Evolutionary conservation across 1,139 yeast species (phyloP).

Genomic region (Blastobotrys arbuscula): DNA sequence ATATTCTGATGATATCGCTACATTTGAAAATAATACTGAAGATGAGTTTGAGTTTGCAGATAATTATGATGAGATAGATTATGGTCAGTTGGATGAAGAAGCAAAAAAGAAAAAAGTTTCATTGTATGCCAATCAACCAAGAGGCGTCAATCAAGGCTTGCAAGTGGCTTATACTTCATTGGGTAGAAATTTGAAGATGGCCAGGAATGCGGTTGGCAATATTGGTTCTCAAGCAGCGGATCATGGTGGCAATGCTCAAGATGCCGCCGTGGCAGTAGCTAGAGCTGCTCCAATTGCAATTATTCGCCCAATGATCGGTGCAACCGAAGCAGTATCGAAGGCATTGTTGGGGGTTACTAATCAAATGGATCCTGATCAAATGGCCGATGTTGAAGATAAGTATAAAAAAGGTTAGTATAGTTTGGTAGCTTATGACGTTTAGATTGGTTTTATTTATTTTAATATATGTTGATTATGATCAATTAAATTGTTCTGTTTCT

Average conservation of each 20-base stretch:
- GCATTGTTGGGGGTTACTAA: constrained; percentile 80
- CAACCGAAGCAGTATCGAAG: constrained; percentile 83
- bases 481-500: no score
- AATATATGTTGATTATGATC: no score
- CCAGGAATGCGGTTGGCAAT: constrained; percentile 56
- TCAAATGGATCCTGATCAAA: constrained; percentile 63
- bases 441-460: no score
- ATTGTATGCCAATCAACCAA: constrained; percentile 82
- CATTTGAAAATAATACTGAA: constrained; percentile 20
- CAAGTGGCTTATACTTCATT: constrained; percentile 66
- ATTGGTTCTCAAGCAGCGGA: constrained; percentile 58
- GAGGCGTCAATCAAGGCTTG: constrained; percentile 62
- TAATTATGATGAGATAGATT: constrained; percentile 28
- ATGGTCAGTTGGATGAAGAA: constrained; percentile 24
- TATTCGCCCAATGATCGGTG: constrained; percentile 83
- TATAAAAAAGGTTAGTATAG: constrained; percentile 4
- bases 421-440: no score
- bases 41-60: constrained; percentile 34
- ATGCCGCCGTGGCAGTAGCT: constrained; percentile 62
- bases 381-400: constrained; percentile 18
- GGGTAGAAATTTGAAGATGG: constrained; percentile 61
- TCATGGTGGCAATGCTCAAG: constrained; percentile 44
- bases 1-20: constrained; percentile 26
- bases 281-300: constrained; percentile 76
- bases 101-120: constrained; percentile 42